Base-by-base conservation (phyloP, 2,329 filamentous ascomycete species). In the Clarireedia hainanense region DNA sequence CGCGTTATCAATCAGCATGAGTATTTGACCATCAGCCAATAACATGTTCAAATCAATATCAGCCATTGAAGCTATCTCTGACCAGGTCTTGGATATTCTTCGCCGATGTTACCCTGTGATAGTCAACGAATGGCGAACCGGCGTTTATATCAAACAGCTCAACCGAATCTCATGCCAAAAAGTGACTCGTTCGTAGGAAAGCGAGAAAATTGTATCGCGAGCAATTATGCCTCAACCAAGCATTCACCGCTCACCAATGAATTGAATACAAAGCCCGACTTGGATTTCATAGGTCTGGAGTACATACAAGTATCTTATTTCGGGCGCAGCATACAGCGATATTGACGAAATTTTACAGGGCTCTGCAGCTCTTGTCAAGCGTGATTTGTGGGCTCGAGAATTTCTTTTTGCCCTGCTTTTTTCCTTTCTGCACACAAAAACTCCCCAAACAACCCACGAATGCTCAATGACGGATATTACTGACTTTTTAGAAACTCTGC, bases 111-210 rank as follows among this genome's bases (percentile, higher is more conserved):
- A 50, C 49, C 47, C 36, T 47, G 52, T 57, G 26, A 60, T 61
- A 63, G 58, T 61, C 63, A 60, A 66, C 64, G 62, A 66, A 66
- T 66, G 57, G 61, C 42, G 58, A 58, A 39, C 26, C 55, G 58
- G 61, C 64, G 63, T 61, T 64, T 65, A 65, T 23, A 36, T 30
- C 27, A 50, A 46, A 24, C 50, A 50, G 40, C 24, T 30, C 52
- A 53, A 34, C 48, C 37, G 36, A 26, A 40, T 49, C 52, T 36
- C 43, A 47, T 51, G n/a, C 49, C 58, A 30, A 26, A 51, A 56
- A 40, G 43, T 6, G 54, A 51, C 47, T 50, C 6, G 24, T 39
- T 6, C 30, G 24, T 47, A 17, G 30, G 15, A 42, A 17, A 42
- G 5, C 15, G 15, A 42, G 15, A 7, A 37, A 42, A 42, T 17